phyloP scores from a whole-genome alignment of 768 basidiomycete genomes.

The Austroboletus festivus region DNA sequence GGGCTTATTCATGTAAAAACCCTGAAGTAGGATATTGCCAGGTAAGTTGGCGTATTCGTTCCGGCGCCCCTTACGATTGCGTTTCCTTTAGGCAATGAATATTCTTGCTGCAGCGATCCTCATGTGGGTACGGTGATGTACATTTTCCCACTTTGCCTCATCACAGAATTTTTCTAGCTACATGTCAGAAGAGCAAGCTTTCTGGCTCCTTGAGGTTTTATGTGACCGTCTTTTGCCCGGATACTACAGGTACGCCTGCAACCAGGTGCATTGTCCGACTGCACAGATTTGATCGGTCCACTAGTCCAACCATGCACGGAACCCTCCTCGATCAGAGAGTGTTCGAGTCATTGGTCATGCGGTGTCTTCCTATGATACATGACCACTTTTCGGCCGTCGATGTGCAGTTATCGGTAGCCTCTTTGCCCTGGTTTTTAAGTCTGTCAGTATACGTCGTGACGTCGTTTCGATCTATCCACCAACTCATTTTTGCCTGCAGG shows the following conservation, averaged over 20 bases:
- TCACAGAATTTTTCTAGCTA: conserved; percentile 57
- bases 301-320: conserved; percentile 95
- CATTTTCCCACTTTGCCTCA: conserved; percentile 8
- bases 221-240: conserved; percentile 94
- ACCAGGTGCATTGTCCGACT: not conserved
- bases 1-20: conserved; percentile 94
- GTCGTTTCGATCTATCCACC: conserved; percentile 25
- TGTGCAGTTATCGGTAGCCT: conserved; percentile 95
- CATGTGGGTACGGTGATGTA: conserved; percentile 51
- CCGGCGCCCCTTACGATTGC: not conserved
- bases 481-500: too few species aligned
- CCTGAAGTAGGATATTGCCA: conserved; percentile 95
- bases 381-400: conserved; percentile 90
- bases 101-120: conserved; percentile 94
- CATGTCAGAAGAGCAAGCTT: conserved; percentile 98
- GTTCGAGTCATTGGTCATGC: conserved; percentile 89
- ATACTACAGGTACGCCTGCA: conserved; percentile 77
- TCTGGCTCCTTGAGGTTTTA: conserved; percentile 93
- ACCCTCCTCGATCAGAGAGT: conserved; percentile 98
- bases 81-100: conserved; percentile 79
- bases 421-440: conserved; percentile 97
- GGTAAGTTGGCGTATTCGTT: conserved; percentile 36
- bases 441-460: conserved; percentile 56
- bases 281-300: conserved; percentile 6
- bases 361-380: conserved; percentile 88